Evolutionary conservation across 257 asterid genomes (phyloP).

Genomic region (Salvia hispanica): DNA sequence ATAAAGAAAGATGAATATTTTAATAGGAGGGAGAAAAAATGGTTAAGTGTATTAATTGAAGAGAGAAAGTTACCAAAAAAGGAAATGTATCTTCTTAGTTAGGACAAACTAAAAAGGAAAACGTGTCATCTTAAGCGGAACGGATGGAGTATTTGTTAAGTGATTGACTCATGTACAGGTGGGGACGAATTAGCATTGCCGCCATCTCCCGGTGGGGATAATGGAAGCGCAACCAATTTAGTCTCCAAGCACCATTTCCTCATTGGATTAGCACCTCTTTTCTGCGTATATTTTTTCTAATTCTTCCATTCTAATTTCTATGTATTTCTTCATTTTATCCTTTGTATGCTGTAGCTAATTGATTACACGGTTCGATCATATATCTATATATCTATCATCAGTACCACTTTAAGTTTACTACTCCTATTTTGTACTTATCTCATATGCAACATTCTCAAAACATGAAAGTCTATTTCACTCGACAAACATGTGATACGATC

Average conservation of each 20-base stretch:
- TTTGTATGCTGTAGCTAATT: slow-evolving; percentile 36
- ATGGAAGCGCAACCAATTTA: slow-evolving; percentile 34
- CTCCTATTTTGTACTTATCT: too few relatives aligned
- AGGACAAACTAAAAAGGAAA: too few relatives aligned
- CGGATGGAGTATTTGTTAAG: too few relatives aligned
- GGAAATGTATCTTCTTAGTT: too few relatives aligned
- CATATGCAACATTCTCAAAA: too few relatives aligned
- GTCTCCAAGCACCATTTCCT: slow-evolving; percentile 32
- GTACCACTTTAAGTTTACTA: neutral
- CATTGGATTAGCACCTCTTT: slow-evolving; percentile 31
- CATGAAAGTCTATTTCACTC: too few relatives aligned
- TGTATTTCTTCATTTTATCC: slow-evolving; percentile 26
- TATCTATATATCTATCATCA: neutral
- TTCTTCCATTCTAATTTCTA: neutral
- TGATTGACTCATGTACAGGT: slow-evolving; percentile 11
- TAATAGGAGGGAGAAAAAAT: too few relatives aligned
- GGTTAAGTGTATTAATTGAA: too few relatives aligned
- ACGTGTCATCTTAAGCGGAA: too few relatives aligned
- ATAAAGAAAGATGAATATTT: too few relatives aligned
- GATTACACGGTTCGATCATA: neutral
- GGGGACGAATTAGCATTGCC: slow-evolving; percentile 33
- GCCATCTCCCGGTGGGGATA: slow-evolving; percentile 25
- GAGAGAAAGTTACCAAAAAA: too few relatives aligned
- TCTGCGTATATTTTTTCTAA: slow-evolving; percentile 30
- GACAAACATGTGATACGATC: too few relatives aligned